Base-by-base conservation (phyloP, 2,329 filamentous ascomycete species). In the Penicillium oxalicum region DNA sequence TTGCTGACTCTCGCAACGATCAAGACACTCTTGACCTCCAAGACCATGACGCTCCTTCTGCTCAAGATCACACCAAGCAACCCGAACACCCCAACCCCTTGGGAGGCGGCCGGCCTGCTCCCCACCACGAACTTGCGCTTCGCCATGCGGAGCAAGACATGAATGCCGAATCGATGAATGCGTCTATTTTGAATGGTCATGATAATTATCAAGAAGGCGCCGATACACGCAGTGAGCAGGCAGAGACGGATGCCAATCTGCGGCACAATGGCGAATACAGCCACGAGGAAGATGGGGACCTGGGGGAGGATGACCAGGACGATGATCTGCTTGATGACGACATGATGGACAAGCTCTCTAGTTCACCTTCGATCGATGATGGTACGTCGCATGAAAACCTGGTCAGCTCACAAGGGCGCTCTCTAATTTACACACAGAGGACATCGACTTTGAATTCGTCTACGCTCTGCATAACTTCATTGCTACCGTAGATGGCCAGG, bases 361-460 rank as follows among this genome's bases (percentile, higher is more conserved):
- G 91, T 71, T 97, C 91, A 62, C 93, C 93, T 66, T 97, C 91
- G 61, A 98, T 98, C 71, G 90, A 95, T 77, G 91, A 97, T 86
- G 91, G 91, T 98, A 42, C n/a, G 51, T 49, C 32, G 35, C 18
- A 35, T 48, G 24, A 6, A 4, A 26, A n/a, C 13, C 18, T 8
- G 8, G 11, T 5, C 28, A 24, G 8, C 29, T 5, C n/a, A 9
- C 18, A 27, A 13, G 13, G 27, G 24, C 18, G 12, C 9, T 33
- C 9, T 84, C 89, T 95, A 90, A 95, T 87, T 82, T 79, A 79
- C 18, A 85, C 71, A 70, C 77, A 97, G 93, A 98, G 81, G 93
- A 98, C 65, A 98, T 98, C 72, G 93, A 98, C 78, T 97, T 98
- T 76, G 91, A 97, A 69, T 97, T 97, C 73, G 93, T 98, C 52